Evolutionary conservation across 2,329 filamentous ascomycete species (phyloP), one percentile per base, ranked within the genome.

Genomic region (Myriangium duriaei): DNA sequence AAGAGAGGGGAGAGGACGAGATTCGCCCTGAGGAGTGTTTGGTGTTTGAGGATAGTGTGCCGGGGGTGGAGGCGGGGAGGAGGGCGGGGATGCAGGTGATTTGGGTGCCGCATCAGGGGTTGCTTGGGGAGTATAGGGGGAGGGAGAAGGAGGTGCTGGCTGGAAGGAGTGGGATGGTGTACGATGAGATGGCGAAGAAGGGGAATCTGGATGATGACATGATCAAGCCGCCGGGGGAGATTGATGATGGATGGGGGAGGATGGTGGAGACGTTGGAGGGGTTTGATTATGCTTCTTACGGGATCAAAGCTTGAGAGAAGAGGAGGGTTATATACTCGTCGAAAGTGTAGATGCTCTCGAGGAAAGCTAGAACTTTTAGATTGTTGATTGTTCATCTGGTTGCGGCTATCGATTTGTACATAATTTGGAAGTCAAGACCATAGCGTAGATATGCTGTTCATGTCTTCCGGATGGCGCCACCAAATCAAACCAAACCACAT

Each of bases 11-110:
- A 3, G 36, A 34, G 30, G 15, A 12, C 15, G 26, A 69, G 37
- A 79, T 98, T 45, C 67, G 56, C 38, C 85, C 34, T 13, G 38
- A 34, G 15, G 35, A 41, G 32, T 40, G 32, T 41, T 35, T 41
- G 15, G 33, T 34, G 14, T 41, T 35, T 37, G 37, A 40, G 31
- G 91, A 98, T 59, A 84, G 80, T 32, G 87, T 96, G 1, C 84
- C 86, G 0, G 91, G 91, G 3, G 85, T 95, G 2, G 91, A 98
- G 62, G 76, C 85, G 2, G 91, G 86, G 4, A 69, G 91, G 37
- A 74, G 91, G 47, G 91, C 91, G 0, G 88, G 88, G 0, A 96
- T 96, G 35, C 54, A 56, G 34, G 50, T 54, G 39, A 49, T 54
- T 39, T 50, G 42, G 13, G 21, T 32, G 30, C 44, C 45, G 34